Percentiles rank a stretch among this genome's conserved stretches.
Conservation (phyloP, 2,329 filamentous ascomycete species). For the Pseudogymnoascus sp. region DNA sequence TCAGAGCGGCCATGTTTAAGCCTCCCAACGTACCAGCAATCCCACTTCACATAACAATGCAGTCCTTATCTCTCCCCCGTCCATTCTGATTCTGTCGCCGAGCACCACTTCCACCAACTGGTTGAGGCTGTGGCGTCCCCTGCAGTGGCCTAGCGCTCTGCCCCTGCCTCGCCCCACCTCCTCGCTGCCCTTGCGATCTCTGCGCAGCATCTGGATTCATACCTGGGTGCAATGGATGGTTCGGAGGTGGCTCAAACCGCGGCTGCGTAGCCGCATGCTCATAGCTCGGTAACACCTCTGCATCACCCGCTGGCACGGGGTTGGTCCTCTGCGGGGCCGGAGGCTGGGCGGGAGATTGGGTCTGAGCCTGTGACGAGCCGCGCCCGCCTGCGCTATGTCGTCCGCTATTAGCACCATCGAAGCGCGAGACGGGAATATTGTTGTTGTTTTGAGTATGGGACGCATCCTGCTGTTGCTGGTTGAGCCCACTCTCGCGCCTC, state of each 20-base stretch:
- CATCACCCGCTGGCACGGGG: slow-evolving; percentile 31
- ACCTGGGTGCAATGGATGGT: slow-evolving; percentile 35
- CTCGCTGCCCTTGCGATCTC: slow-evolving; percentile 17
- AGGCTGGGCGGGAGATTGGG: slow-evolving; percentile 28
- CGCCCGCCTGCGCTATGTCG: slow-evolving; percentile 13
- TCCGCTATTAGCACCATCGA: slow-evolving; percentile 21
- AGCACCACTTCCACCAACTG: not conserved
- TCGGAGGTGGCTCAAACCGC: slow-evolving; percentile 44
- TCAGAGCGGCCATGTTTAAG: too few relatives aligned
- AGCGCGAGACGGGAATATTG: slow-evolving; percentile 25
- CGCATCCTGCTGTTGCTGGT: slow-evolving; percentile 55
- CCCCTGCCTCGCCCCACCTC: slow-evolving; percentile 10
- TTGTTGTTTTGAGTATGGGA: slow-evolving; percentile 14
- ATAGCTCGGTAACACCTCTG: slow-evolving; percentile 55
- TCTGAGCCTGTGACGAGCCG: slow-evolving; percentile 21
- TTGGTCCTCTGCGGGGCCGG: not conserved
- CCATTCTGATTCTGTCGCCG: not conserved
- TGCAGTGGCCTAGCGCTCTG: not conserved
- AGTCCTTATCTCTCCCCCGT: slow-evolving; percentile 31
- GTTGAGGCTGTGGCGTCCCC: not conserved
- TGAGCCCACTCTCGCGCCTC: slow-evolving; percentile 57
- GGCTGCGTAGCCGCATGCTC: slow-evolving; percentile 52
- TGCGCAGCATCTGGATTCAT: slow-evolving; percentile 21
- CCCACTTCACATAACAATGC: slow-evolving; percentile 38
- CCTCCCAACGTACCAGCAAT: not conserved